phyloP scores from a whole-genome alignment of 352 stramenopile genomes.

The Phytophthora citricola region DNA sequence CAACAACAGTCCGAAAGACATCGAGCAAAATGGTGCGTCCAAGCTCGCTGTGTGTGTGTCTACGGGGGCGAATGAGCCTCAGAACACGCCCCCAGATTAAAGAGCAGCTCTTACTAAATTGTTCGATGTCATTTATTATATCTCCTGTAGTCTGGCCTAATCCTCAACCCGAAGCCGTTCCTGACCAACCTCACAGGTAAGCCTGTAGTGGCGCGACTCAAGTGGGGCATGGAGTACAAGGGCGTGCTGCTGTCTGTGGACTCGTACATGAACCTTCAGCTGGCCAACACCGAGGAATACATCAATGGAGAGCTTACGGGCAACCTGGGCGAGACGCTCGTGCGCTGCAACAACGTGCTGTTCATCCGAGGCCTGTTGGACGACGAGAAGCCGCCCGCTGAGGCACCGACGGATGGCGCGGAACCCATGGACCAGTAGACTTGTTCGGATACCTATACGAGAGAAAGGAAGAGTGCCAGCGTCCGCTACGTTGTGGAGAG shows the following conservation, averaged over 20 bases:
- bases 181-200: conserved; percentile 95
- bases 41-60: conserved; percentile 1
- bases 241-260: conserved; percentile 94
- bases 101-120: conserved; percentile 3
- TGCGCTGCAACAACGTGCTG: conserved; percentile 99
- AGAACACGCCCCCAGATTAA: background rate
- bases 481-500: background rate
- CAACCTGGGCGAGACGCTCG: conserved; percentile 98
- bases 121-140: conserved; percentile 4
- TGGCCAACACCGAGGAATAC: conserved; percentile 97
- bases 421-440: conserved; percentile 53
- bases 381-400: conserved; percentile 70
- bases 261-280: conserved; percentile 99
- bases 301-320: conserved; percentile 97
- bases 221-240: conserved; percentile 99
- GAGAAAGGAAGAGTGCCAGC: background rate
- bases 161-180: conserved; percentile 97
- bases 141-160: conserved; percentile 74
- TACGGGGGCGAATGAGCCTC: background rate
- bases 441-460: background rate
- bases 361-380: conserved; percentile 93
- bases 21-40: conserved; percentile 38
- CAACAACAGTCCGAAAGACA: conserved; percentile 32
- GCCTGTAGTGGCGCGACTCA: conserved; percentile 96
- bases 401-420: conserved; percentile 25